Conservation (phyloP, 768 basidiomycete species). For the Cyathus striatus region DNA sequence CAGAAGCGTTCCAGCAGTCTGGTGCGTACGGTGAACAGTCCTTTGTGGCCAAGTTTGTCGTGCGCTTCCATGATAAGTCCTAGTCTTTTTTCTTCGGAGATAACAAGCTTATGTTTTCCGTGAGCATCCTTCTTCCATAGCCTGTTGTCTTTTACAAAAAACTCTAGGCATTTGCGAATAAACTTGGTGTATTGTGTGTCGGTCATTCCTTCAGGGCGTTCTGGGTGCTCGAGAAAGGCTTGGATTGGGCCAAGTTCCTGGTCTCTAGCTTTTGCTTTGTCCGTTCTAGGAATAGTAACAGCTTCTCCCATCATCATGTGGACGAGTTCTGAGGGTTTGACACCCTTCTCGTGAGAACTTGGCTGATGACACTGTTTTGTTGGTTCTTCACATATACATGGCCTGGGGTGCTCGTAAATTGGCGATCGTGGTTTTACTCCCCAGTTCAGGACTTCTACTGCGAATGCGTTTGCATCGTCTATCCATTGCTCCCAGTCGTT, state of each 20-base stretch:
- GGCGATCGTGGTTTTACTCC: too few species aligned
- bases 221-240: conserved; percentile 6
- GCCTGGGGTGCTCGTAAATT: not conserved
- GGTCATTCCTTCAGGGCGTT: not conserved
- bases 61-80: conserved; percentile 14
- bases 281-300: conserved; percentile 5
- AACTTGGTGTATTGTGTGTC: conserved; percentile 1
- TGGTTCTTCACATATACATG: too few species aligned
- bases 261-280: conserved; percentile 4
- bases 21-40: conserved; percentile 7
- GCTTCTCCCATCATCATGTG: too few species aligned
- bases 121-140: conserved; percentile 13
- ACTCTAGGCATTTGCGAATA: conserved; percentile 5
- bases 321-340: too few species aligned
- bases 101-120: conserved; percentile 13
- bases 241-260: conserved; percentile 5
- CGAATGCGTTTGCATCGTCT: conserved; percentile 1
- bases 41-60: conserved; percentile 20
- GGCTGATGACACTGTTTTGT: too few species aligned
- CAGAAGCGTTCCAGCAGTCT: conserved; percentile 13
- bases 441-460: not conserved
- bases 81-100: conserved; percentile 8
- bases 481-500: conserved; percentile 1
- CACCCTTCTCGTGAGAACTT: not conserved
- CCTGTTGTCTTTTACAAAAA: conserved; percentile 11